Percentiles rank a stretch among this genome's conserved stretches.
Conservation (phyloP, 106 monocot genomes). For the Gastrodia elata region DNA sequence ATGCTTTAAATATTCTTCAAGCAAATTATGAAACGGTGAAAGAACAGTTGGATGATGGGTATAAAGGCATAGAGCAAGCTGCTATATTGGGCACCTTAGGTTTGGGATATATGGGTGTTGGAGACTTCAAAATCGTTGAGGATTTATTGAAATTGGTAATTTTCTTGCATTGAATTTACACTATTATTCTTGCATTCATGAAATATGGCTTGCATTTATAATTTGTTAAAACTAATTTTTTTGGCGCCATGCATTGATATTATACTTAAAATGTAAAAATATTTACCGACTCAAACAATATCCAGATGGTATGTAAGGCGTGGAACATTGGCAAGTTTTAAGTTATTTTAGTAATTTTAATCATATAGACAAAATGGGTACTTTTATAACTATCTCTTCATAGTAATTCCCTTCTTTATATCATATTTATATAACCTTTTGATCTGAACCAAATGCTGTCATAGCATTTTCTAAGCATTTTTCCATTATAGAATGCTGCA, state of each 20-base stretch:
- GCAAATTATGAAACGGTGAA: slow-evolving; percentile 71
- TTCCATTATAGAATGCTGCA: neutral
- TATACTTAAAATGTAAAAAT: neutral
- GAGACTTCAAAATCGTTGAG: slow-evolving; percentile 33
- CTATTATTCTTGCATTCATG: neutral
- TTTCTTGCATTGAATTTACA: neutral
- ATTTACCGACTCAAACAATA: neutral
- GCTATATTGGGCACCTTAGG: slow-evolving; percentile 68
- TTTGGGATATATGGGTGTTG: slow-evolving; percentile 58
- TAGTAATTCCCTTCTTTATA: neutral
- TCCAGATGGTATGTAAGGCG: neutral
- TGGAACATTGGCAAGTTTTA: neutral
- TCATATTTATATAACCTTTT: neutral
- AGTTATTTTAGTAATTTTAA: too few relatives aligned
- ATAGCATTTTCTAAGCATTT: neutral
- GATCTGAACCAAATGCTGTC: neutral
- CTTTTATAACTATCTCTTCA: neutral
- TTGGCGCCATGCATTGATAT: neutral
- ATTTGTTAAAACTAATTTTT: neutral
- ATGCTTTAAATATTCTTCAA: slow-evolving; percentile 51
- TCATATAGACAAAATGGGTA: too few relatives aligned
- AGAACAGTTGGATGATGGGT: slow-evolving; percentile 45
- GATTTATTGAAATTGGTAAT: slow-evolving; percentile 55
- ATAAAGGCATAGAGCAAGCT: slow-evolving; percentile 66
- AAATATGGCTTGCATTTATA: neutral